Conservation (phyloP, 805 yeast genomes). For the Starmera quercuum region DNA sequence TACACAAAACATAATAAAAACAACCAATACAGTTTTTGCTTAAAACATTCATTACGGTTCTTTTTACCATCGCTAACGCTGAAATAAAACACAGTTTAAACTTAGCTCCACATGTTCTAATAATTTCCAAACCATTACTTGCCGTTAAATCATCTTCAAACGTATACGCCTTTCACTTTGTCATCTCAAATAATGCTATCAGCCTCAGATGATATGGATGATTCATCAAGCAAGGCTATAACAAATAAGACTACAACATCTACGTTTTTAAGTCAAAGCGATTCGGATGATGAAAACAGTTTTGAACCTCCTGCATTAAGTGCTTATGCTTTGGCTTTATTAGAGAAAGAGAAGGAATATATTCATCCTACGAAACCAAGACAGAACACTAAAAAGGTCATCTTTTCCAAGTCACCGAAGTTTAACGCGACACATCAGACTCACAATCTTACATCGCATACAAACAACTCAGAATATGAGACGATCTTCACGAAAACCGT, state of each 20-base stretch:
- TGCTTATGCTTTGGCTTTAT: conserved; percentile 46
- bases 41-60: too few species aligned
- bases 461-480: conserved; percentile 16
- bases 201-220: too few species aligned
- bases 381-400: conserved; percentile 6
- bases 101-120: too few species aligned
- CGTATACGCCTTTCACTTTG: too few species aligned
- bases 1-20: too few species aligned
- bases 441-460: conserved; percentile 8
- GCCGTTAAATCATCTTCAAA: too few species aligned
- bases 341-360: conserved; percentile 26
- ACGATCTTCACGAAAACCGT: conserved; percentile 15
- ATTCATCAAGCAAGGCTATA: too few species aligned
- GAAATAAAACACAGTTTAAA: too few species aligned
- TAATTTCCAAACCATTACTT: too few species aligned
- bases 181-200: too few species aligned
- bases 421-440: conserved; percentile 4
- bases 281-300: conserved; percentile 35
- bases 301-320: conserved; percentile 55
- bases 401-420: neutral
- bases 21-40: too few species aligned
- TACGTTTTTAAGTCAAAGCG: neutral
- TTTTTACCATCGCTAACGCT: too few species aligned
- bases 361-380: conserved; percentile 4
- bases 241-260: neutral